Base-by-base conservation (phyloP, 1,139 yeast species). In the Candida buenavistaensis region DNA sequence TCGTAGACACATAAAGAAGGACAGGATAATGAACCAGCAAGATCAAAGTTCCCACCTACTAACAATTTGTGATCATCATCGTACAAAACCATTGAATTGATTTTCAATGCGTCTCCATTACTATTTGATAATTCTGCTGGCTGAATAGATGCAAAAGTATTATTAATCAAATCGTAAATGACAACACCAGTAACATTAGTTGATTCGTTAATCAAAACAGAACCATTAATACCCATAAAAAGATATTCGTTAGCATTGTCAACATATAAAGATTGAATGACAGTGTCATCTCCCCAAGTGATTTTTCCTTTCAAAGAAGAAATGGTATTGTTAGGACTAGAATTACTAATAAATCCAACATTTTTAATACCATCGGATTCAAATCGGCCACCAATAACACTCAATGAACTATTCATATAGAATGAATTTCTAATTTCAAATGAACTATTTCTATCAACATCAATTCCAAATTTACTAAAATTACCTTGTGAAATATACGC, bases 31-130 rank as follows among this genome's bases (percentile, higher is more conserved):
- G 80, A 66, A 0, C 85, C 82, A 3, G 84, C 82, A 23, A 66
- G 57, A 20, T 70, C 72, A 50, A 87, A 87, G 30, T 78, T 68
- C 14, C 98, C 98, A 32, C 87, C 96, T 8, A 87, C 84, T 25
- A 88, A 65, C 13, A 89, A 55, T 15, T 72, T 67, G 15, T 69
- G 55, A 6, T 68, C 68, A 20, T 63, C 60, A 23, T 78, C 81
- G 43, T 75, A 72, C 37, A 71, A 66, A 2, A 73, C 77, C 40
- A 86, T 58, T 2, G 82, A 59, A 38, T 74, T 76, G 6, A 86
- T 75, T 26, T 53, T 47, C 3, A 75, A 63, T 10, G 56, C 27
- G 15, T 47, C 32, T 40, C 51, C 57, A 45, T 51, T 41, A 26
- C 33, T 33, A 10, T 47, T 52, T 3, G 65, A 52, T 25, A 72